A percentile compares a stretch with the other conserved stretches of the same genome.
Conservation (phyloP, 768 basidiomycete species). For the Lactarius tabidus region DNA sequence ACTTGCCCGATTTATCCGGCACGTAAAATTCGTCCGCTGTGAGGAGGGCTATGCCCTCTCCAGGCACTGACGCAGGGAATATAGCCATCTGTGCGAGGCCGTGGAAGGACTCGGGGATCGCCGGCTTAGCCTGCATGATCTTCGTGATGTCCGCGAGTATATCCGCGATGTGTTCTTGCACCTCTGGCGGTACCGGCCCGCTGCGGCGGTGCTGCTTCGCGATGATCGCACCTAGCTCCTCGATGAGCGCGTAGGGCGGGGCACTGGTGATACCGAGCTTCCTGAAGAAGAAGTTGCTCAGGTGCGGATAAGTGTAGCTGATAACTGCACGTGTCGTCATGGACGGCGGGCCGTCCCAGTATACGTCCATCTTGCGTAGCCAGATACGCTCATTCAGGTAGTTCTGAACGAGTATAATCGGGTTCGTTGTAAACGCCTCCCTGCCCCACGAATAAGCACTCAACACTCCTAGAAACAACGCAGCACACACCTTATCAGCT, state of each 20-base stretch:
- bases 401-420: constrained; percentile 20
- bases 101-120: constrained; percentile 5
- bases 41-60: constrained; percentile 4
- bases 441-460: constrained; percentile 1
- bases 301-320: constrained; percentile 14
- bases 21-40: constrained; percentile 25
- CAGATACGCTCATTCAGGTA: constrained; percentile 22
- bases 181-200: background rate
- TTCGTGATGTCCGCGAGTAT: constrained; percentile 26
- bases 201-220: background rate
- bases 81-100: constrained; percentile 8
- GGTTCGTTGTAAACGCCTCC: constrained; percentile 17
- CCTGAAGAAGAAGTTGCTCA: constrained; percentile 24
- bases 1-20: constrained; percentile 25
- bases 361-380: constrained; percentile 20
- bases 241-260: constrained; percentile 20
- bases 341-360: constrained; percentile 26
- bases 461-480: background rate
- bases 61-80: constrained; percentile 19
- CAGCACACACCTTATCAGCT: constrained; percentile 25
- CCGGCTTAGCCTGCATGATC: background rate
- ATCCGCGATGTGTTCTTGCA: constrained; percentile 8
- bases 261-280: constrained; percentile 23
- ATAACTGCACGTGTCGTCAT: constrained; percentile 25
- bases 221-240: constrained; percentile 22